Percentiles rank a stretch among this genome's conserved stretches.
Evolutionary conservation across 2,329 filamentous ascomycete genomes (phyloP).

Genomic region (Verticillium dahliae): DNA sequence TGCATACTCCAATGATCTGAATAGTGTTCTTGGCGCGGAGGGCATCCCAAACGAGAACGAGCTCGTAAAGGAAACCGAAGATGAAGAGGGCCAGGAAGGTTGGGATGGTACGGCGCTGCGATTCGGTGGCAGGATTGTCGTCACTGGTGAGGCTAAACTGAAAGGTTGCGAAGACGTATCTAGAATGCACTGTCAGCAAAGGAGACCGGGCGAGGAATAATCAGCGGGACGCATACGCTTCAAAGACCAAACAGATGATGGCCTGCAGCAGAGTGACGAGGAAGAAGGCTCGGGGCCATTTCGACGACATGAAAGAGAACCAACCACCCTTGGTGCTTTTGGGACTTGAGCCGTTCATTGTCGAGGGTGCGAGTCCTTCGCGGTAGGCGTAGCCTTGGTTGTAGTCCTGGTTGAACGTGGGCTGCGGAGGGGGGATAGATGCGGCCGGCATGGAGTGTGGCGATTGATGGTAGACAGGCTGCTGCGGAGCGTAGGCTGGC

Average conservation of each 20-base stretch:
- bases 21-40: slow-evolving; percentile 95
- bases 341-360: slow-evolving; percentile 15
- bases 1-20: slow-evolving; percentile 90
- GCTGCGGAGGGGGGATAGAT: slow-evolving; percentile 18
- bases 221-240: slow-evolving; percentile 58
- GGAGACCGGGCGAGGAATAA: neutral
- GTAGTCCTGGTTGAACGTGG: slow-evolving; percentile 13
- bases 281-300: slow-evolving; percentile 87
- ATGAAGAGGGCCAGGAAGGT: slow-evolving; percentile 96
- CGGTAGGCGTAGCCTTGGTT: slow-evolving; percentile 22
- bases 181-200: slow-evolving; percentile 26
- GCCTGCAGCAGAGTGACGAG: slow-evolving; percentile 69
- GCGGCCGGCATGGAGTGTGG: slow-evolving; percentile 7
- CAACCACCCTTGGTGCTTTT: slow-evolving; percentile 12
- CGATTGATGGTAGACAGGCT: neutral
- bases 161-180: slow-evolving; percentile 86
- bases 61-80: slow-evolving; percentile 90
- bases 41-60: slow-evolving; percentile 88
- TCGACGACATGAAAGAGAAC: slow-evolving; percentile 72
- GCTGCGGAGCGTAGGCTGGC: slow-evolving; percentile 1
- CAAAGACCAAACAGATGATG: slow-evolving; percentile 71
- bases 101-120: slow-evolving; percentile 69
- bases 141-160: slow-evolving; percentile 51
- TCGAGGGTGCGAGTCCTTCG: slow-evolving; percentile 26
- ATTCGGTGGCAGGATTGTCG: slow-evolving; percentile 33